Conservation (phyloP, 441 rosid species). For the Populus hybrid region DNA sequence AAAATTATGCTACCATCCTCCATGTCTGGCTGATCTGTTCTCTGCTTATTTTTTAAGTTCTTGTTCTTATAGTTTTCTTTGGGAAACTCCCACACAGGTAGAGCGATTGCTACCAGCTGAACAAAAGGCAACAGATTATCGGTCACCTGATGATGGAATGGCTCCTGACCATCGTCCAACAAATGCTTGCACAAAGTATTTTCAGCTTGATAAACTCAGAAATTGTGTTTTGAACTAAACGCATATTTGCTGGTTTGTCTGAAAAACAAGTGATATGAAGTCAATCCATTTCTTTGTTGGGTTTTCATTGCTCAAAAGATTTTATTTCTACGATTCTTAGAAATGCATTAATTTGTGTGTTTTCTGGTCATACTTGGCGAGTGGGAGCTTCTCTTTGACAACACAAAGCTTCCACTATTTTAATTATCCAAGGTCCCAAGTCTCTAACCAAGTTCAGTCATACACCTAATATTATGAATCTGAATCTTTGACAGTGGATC, state of each 20-base stretch:
- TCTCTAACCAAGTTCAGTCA: neutral
- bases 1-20: slow-evolving; percentile 9
- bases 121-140: slow-evolving; percentile 91
- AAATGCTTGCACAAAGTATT: slow-evolving; percentile 89
- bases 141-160: slow-evolving; percentile 92
- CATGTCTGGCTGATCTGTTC: slow-evolving; percentile 16
- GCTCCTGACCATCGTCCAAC: slow-evolving; percentile 98
- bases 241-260: neutral
- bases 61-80: slow-evolving; percentile 1
- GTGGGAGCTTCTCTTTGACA: neutral
- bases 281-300: neutral
- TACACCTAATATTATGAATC: neutral
- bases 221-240: slow-evolving; percentile 8
- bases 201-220: slow-evolving; percentile 13
- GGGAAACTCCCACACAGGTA: slow-evolving; percentile 45
- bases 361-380: neutral
- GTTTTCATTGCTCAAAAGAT: neutral
- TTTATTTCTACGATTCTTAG: neutral
- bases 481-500: neutral
- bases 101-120: slow-evolving; percentile 90
- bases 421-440: neutral
- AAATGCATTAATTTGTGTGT: neutral
- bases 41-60: neutral
- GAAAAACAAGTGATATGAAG: neutral
- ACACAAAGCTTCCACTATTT: neutral